phyloP scores from a whole-genome alignment of 2,329 filamentous ascomycete species.

The Ophiostoma ulmi region DNA sequence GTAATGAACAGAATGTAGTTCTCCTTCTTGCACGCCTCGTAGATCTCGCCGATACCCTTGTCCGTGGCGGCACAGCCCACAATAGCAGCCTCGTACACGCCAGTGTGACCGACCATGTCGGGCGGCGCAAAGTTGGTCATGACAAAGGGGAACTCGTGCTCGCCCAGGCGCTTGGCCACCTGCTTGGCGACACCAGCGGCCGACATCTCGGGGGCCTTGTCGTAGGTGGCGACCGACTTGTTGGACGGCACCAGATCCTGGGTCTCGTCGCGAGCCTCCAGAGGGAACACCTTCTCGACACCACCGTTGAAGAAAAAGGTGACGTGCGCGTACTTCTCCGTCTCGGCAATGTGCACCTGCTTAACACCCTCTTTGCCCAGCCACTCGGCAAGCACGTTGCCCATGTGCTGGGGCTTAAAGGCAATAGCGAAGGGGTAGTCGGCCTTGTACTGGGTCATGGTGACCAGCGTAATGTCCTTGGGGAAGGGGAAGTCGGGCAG shows the following conservation, averaged over 20 bases:
- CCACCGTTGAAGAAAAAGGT: slow-evolving; percentile 99
- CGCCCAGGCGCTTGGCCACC: slow-evolving; percentile 77
- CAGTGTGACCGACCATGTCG: slow-evolving; percentile 99
- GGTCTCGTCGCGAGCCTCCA: slow-evolving; percentile 81
- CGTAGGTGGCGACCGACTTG: slow-evolving; percentile 86
- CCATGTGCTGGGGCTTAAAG: slow-evolving; percentile 93
- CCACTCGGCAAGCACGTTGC: slow-evolving; percentile 97
- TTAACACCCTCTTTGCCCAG: slow-evolving; percentile 80
- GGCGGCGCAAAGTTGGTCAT: slow-evolving; percentile 99
- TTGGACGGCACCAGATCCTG: slow-evolving; percentile 80
- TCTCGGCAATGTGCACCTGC: slow-evolving; percentile 96
- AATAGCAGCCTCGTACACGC: slow-evolving; percentile 91
- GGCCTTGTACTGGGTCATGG: slow-evolving; percentile 98
- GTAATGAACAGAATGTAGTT: slow-evolving; percentile 94
- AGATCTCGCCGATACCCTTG: slow-evolving; percentile 86
- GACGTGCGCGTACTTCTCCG: slow-evolving; percentile 98
- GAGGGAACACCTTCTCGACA: slow-evolving; percentile 90
- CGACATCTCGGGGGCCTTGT: slow-evolving; percentile 92
- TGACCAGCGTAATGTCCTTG: slow-evolving; percentile 75
- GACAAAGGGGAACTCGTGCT: slow-evolving; percentile 87
- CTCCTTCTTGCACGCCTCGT: slow-evolving; percentile 88
- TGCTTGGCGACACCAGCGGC: slow-evolving; percentile 85
- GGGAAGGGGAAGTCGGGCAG: slow-evolving; percentile 89
- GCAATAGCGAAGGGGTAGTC: slow-evolving; percentile 90
- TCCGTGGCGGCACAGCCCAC: slow-evolving; percentile 81